phyloP scores from a whole-genome alignment of 768 basidiomycete species.

The Lentinula sp. region DNA sequence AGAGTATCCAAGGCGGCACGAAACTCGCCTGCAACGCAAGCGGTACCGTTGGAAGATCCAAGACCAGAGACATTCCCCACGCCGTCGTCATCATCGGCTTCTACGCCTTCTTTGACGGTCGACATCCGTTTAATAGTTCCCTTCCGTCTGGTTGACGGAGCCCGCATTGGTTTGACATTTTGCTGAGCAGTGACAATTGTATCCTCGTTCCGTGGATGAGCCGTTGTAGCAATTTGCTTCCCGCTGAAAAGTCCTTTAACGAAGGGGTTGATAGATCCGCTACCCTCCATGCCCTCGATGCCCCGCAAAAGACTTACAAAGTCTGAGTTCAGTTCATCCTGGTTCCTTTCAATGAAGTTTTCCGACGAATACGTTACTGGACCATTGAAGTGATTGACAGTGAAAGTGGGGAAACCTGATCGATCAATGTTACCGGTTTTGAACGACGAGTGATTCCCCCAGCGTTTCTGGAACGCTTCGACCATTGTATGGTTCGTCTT shows the following conservation, averaged over 20 bases:
- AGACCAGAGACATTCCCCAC: constrained; percentile 20
- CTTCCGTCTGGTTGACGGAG: constrained; percentile 85
- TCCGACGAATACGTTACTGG: constrained; percentile 90
- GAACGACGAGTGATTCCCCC: constrained; percentile 92
- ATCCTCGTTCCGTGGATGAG: constrained; percentile 88
- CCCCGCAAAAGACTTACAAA: constrained; percentile 88
- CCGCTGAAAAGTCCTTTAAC: constrained; percentile 84
- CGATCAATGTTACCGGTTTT: constrained; percentile 73
- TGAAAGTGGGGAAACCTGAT: constrained; percentile 81
- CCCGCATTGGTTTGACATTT: constrained; percentile 88
- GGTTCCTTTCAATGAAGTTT: constrained; percentile 81
- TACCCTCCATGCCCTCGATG: constrained; percentile 52
- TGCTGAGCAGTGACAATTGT: constrained; percentile 95
- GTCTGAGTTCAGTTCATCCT: constrained; percentile 87
- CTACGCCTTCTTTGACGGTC: constrained; percentile 35
- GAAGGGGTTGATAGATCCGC: constrained; percentile 87
- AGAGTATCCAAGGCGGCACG: constrained; percentile 77
- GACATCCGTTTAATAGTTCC: constrained; percentile 60
- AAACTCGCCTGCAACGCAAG: constrained; percentile 86
- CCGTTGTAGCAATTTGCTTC: constrained; percentile 88
- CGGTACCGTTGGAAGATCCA: constrained; percentile 30
- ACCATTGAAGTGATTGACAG: constrained; percentile 87
- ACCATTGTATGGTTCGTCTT: constrained; percentile 94
- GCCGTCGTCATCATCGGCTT: constrained; percentile 31
- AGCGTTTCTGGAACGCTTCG: constrained; percentile 89